These are phyloP conservation scores for Neurospora sp. DNA, from an alignment of 2,329 filamentous ascomycete species.

Conservation along the genomic window DNA sequence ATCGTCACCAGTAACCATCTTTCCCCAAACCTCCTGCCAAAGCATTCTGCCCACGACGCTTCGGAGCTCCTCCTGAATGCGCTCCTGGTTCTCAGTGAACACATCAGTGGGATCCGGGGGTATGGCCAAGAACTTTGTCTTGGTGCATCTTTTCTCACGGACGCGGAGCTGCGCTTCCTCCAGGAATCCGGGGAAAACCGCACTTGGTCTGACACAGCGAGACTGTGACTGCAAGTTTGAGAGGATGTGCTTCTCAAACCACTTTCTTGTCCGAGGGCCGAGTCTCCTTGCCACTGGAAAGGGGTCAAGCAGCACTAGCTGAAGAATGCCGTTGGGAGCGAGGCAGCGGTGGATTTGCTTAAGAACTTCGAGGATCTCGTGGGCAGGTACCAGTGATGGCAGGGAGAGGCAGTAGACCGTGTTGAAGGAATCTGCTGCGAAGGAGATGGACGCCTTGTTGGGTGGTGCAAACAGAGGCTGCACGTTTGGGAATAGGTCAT, in stretches of 20 bases:
- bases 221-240: slow-evolving; percentile 49
- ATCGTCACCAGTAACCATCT: slow-evolving; percentile 34
- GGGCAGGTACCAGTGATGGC: slow-evolving; percentile 44
- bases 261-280: slow-evolving; percentile 47
- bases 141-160: slow-evolving; percentile 36
- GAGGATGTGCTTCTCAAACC: slow-evolving; percentile 53
- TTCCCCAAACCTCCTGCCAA: slow-evolving; percentile 53
- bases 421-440: slow-evolving; percentile 35
- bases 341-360: slow-evolving; percentile 47
- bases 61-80: slow-evolving; percentile 37
- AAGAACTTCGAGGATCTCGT: slow-evolving; percentile 47
- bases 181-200: slow-evolving; percentile 50
- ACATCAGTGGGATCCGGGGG: slow-evolving; percentile 14
- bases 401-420: slow-evolving; percentile 44
- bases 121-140: slow-evolving; percentile 39
- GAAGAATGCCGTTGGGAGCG: slow-evolving; percentile 42
- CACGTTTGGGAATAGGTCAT: slow-evolving; percentile 29
- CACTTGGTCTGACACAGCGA: slow-evolving; percentile 49
- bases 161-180: slow-evolving; percentile 42
- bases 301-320: slow-evolving; percentile 54
- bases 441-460: slow-evolving; percentile 25
- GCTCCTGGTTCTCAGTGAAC: slow-evolving; percentile 19
- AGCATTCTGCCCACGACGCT: slow-evolving; percentile 45
- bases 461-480: slow-evolving; percentile 31
- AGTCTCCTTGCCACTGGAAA: slow-evolving; percentile 44